phyloP scores from a whole-genome alignment of 768 basidiomycete genomes.

The Clavulina sp. region DNA sequence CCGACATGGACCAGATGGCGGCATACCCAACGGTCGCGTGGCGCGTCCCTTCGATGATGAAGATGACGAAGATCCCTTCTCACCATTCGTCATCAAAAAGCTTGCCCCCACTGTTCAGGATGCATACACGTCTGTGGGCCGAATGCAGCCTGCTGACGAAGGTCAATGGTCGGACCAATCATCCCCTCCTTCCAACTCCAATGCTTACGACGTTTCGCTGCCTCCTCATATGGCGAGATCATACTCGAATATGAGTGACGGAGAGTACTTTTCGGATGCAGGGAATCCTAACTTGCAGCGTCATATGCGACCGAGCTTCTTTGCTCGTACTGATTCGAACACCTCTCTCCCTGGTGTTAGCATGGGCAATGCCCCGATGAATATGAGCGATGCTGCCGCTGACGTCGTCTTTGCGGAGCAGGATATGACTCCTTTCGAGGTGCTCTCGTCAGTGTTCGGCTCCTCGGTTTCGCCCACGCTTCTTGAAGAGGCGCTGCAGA shows the following conservation, averaged over 20 bases:
- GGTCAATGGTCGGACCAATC: slow-evolving; percentile 31
- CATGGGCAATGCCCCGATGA: no score
- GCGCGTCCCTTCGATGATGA: slow-evolving; percentile 28
- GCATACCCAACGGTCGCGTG: slow-evolving; percentile 3
- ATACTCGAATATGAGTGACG: background rate
- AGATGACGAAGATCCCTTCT: slow-evolving; percentile 24
- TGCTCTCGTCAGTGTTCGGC: slow-evolving; percentile 85
- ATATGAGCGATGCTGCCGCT: background rate
- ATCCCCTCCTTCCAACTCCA: slow-evolving; percentile 18
- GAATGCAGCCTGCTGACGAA: slow-evolving; percentile 29
- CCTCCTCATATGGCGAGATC: background rate
- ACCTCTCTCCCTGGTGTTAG: background rate
- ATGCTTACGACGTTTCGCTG: slow-evolving; percentile 13
- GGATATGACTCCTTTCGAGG: slow-evolving; percentile 96
- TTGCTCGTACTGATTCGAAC: background rate
- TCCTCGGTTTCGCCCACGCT: slow-evolving; percentile 78
- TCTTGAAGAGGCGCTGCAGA: slow-evolving; percentile 78
- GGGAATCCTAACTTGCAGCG: background rate
- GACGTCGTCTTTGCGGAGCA: slow-evolving; percentile 20
- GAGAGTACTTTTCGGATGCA: no score
- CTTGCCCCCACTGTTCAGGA: slow-evolving; percentile 26
- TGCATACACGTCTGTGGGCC: slow-evolving; percentile 39
- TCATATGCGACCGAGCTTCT: background rate
- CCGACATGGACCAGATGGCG: no score
- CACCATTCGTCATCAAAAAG: slow-evolving; percentile 18